phyloP scores from a whole-genome alignment of 2,329 filamentous ascomycete species.

The Exophiala bonariae region DNA sequence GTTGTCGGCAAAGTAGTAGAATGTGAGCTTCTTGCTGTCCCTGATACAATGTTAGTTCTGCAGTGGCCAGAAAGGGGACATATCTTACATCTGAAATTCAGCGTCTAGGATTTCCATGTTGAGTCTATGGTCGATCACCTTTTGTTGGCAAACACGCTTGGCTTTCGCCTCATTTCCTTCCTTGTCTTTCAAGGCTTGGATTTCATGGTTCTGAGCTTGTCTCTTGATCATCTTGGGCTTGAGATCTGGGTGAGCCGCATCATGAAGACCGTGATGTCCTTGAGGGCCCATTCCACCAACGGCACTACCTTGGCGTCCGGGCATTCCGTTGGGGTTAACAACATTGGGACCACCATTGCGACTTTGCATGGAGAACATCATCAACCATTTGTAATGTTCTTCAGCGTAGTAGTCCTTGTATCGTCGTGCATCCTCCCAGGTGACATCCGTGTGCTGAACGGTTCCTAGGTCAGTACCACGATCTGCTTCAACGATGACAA shows the following conservation, averaged over 20 bases:
- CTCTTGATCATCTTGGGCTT: conserved; percentile 98
- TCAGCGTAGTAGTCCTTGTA: conserved; percentile 89
- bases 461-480: conserved; percentile 94
- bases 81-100: conserved; percentile 94
- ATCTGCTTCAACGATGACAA: conserved; percentile 97
- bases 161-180: conserved; percentile 97
- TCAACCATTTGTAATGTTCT: conserved; percentile 96
- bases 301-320: conserved; percentile 66
- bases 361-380: conserved; percentile 92
- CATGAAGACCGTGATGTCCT: conserved; percentile 70
- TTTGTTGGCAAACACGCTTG: conserved; percentile 93
- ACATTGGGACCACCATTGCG: conserved; percentile 44
- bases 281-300: conserved; percentile 77
- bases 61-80: not conserved
- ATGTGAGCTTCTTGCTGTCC: conserved; percentile 98
- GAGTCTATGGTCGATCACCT: conserved; percentile 88
- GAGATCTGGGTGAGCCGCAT: conserved; percentile 70
- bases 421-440: conserved; percentile 83
- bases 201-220: conserved; percentile 86
- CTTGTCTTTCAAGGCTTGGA: conserved; percentile 85
- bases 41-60: conserved; percentile 47
- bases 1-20: conserved; percentile 96
- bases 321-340: conserved; percentile 52
- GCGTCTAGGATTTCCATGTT: conserved; percentile 99
- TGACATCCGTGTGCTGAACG: conserved; percentile 83